These are phyloP conservation scores for Chytriomyces hyalinus DNA, from an alignment of 192 early-diverging fungal species.

Conservation along the genomic window DNA sequence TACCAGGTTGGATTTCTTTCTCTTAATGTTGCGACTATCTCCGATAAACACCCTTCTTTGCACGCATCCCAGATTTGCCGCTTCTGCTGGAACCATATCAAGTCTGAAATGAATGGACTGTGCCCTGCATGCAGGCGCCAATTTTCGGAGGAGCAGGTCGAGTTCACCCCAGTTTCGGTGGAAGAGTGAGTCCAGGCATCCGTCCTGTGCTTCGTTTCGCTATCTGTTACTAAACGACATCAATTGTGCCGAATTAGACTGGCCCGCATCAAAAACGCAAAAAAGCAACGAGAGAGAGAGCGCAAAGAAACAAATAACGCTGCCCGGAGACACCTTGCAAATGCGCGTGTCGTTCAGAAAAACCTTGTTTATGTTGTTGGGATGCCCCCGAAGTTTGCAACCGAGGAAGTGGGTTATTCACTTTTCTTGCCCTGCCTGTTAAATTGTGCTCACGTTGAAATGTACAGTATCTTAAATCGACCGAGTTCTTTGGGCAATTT, in stretches of 20 bases:
- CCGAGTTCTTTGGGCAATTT: conserved; percentile 98
- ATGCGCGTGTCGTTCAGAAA: conserved; percentile 95
- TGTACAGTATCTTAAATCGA: conserved; percentile 72
- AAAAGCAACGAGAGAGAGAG: conserved; percentile 90
- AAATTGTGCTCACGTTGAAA: not conserved
- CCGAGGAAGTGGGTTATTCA: conserved; percentile 76
- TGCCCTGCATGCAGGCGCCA: conserved; percentile 94
- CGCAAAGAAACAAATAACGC: conserved; percentile 84
- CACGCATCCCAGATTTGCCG: conserved; percentile 82
- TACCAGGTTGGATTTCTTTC: conserved; percentile 77
- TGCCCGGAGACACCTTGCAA: conserved; percentile 79
- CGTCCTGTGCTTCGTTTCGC: conserved; percentile 8
- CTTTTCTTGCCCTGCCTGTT: not conserved
- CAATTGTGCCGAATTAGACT: conserved; percentile 44
- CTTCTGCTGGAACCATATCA: conserved; percentile 99
- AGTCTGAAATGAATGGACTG: conserved; percentile 86
- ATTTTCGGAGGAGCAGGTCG: conserved; percentile 87
- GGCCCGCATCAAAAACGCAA: conserved; percentile 75
- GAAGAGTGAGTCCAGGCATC: conserved; percentile 76
- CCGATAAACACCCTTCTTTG: not conserved
- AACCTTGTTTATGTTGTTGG: conserved; percentile 98
- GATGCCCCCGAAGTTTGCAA: conserved; percentile 80
- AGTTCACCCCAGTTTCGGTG: conserved; percentile 85
- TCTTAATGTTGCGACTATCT: not conserved
- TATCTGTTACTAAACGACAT: not conserved